These are phyloP conservation scores for Carex sylvatica DNA, from an alignment of 202 grass and related monocot species.

Conservation along the genomic window DNA sequence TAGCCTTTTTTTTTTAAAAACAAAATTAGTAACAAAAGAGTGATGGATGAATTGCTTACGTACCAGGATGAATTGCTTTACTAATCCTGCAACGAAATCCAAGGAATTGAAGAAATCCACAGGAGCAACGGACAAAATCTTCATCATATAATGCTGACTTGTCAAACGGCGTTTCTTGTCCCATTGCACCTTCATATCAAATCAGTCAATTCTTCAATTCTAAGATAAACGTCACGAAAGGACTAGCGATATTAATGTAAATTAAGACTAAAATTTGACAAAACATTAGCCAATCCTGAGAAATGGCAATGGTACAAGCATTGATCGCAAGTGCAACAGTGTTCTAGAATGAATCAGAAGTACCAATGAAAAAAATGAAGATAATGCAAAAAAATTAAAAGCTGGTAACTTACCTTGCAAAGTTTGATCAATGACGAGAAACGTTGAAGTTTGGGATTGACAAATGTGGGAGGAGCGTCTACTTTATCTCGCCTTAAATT, in stretches of 20 bases:
- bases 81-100: conserved; percentile 18
- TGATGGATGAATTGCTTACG: not conserved
- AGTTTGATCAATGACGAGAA: conserved; percentile 8
- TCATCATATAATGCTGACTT: conserved; percentile 12
- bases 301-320: conserved; percentile 1
- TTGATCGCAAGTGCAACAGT: not conserved
- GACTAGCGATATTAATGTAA: not conserved
- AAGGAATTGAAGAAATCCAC: conserved; percentile 23
- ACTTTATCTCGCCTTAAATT: not conserved
- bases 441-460: conserved; percentile 21
- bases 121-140: conserved; percentile 13
- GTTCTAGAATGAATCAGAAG: conserved; percentile 2
- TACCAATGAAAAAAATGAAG: not conserved
- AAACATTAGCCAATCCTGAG: not conserved
- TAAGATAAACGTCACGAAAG: not conserved
- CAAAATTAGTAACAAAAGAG: not conserved
- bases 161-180: conserved; percentile 16
- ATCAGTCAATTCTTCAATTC: not conserved
- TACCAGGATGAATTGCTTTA: conserved; percentile 18
- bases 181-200: conserved; percentile 23
- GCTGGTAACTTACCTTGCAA: not conserved
- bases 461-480: not conserved
- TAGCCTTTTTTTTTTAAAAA: too few species aligned
- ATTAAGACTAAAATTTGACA: not conserved
- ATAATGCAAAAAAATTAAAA: not conserved